Evolutionary conservation across 805 yeast species (phyloP), one percentile per base, ranked within the genome.

Genomic region (Nakazawaea ernobii): DNA sequence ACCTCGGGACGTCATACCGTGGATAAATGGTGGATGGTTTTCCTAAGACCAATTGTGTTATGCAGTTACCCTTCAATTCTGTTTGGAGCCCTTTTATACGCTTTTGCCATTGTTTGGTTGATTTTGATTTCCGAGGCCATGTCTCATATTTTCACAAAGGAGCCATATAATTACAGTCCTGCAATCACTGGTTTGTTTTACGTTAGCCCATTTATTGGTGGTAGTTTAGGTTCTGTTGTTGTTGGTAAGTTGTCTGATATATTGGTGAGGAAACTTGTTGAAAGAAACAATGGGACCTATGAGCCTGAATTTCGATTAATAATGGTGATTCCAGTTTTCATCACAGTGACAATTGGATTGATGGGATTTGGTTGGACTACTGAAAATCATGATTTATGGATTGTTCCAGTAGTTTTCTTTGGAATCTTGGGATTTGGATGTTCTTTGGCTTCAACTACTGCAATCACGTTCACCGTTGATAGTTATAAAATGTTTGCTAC

Each of bases 291-390:
- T 20, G 85, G 85, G 1, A 59, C 75, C 6, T 80, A 80, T 59
- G 86, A 80, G 61, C 85, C 86, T 3, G 86, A 80, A 58, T 79
- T 75, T 57, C 66, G 85, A 30, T 62, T 79, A 32, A 50, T 79
- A 24, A 75, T 79, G 82, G 60, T 77, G 17, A 32, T 75, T 11
- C 82, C 82, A 1, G 73, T 77, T 15, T 59, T 70, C 48, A 51
- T 76, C 9, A 48, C 75, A 2, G 63, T 68, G 8, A 46, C 69
- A 5, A 65, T 76, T 37, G 86, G 85, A 2, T 63, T 79, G 39
- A 73, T 80, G 70, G 86, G 84, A 5, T 80, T 75, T 56, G 86
- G 86, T 4, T 80, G 85, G 84, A 67, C 82, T 2, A 59, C 79
- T 0, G 59, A 67, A 20, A 67, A 59, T 4, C 55, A 65, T 14